Base-by-base conservation (phyloP, 2,329 filamentous ascomycete genomes). In the Xylaria sp. region DNA sequence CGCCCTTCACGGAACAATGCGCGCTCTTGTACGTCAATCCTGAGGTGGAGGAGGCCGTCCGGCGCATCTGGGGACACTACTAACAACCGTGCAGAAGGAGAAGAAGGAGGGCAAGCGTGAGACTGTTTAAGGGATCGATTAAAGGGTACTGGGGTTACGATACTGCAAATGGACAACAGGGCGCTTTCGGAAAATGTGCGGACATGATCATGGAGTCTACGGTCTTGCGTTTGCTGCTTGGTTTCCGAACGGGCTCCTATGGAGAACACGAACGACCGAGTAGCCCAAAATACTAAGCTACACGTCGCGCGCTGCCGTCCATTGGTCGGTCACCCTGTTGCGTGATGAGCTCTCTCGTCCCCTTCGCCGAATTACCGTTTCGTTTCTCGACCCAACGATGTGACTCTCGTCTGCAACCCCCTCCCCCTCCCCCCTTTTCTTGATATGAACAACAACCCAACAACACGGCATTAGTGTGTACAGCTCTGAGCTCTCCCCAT, bases 1-100 rank as follows among this genome's bases (percentile, higher is more conserved):
- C 87, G 94, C 94, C 80, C 92, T 97, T 68, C 94, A 97, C 85
- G 94, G 94, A 79, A 99, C 92, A 78, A 92, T 91, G 85, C 95
- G 91, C 84, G 94, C 94, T 78, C 83, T 99, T 84, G 93, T 97
- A 88, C 75, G 90, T 83, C 50, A 52, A 50, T n/a, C 23, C 11
- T 55, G 1, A 13, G 52, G 50, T 16, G 35, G 13, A 42, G 10
- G 37, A n/a, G 50, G 16, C 11, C 49, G 19, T 52, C 16, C 23
- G 1, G 11, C 4, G n/a, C 7, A 4, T 18, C 3, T 19, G 44
- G 44, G 18, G 34, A 18, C 48, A 34, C 9, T 39, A 50, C 68
- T 71, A 62, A 72, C 66, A 9, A 57, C 13, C 7, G 37, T 58
- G 60, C 61, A 73, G 93, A 99, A 97, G 86, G 94, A 97, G 85